Evolutionary conservation across 2,329 filamentous ascomycete genomes (phyloP).

Genomic region (Simplicillium aogashimaense): DNA sequence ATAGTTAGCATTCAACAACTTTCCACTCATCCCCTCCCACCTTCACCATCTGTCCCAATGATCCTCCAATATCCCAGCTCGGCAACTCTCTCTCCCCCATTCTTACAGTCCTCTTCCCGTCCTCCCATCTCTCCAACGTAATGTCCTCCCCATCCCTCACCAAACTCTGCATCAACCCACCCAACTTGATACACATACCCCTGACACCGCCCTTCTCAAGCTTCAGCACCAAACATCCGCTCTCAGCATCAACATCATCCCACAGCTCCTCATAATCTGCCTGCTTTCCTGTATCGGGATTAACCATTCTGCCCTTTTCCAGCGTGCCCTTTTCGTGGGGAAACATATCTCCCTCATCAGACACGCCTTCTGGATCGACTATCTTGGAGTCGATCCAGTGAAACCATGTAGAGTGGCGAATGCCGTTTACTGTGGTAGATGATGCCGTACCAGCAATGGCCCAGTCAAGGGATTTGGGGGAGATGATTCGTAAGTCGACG

Average conservation of each 20-base stretch:
- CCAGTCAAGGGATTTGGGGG: conserved; percentile 44
- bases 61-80: too few species aligned
- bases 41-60: too few species aligned
- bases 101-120: conserved; percentile 26
- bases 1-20: conserved; percentile 18
- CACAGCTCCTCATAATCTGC: conserved; percentile 60
- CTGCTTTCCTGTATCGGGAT: conserved; percentile 39
- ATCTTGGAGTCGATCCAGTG: conserved; percentile 52
- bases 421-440: conserved; percentile 18
- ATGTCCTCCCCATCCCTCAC: conserved; percentile 31
- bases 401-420: conserved; percentile 34
- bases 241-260: conserved; percentile 27
- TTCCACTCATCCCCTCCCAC: conserved; percentile 14
- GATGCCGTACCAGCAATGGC: conserved; percentile 50
- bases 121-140: conserved; percentile 47
- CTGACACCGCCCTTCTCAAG: conserved; percentile 23
- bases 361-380: conserved; percentile 21
- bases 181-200: conserved; percentile 44
- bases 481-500: conserved; percentile 33
- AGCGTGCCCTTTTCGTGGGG: conserved; percentile 29
- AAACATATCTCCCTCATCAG: conserved; percentile 49
- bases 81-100: conserved; percentile 22
- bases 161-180: conserved; percentile 46
- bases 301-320: conserved; percentile 51
- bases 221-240: conserved; percentile 28